phyloP scores from a whole-genome alignment of 139 green algal species.

The Chlorokybus atmophyticus region DNA sequence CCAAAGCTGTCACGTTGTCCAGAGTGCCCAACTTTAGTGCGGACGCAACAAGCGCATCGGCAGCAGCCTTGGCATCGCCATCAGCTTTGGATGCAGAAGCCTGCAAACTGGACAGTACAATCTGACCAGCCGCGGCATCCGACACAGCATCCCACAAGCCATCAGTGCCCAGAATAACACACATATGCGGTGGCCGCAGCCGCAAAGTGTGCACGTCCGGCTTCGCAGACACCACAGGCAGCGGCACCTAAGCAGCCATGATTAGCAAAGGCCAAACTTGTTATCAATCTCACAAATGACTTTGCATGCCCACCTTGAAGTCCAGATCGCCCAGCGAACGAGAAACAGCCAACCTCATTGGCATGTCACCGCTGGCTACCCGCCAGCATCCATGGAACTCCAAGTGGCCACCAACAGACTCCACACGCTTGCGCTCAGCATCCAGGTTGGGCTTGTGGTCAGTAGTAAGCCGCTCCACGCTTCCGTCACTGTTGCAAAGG shows the following conservation, averaged over 20 bases:
- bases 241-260: too few relatives aligned
- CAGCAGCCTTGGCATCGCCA: too few relatives aligned
- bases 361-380: background rate
- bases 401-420: constrained; percentile 7
- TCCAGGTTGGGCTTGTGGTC: constrained; percentile 58
- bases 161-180: too few relatives aligned
- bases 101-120: too few relatives aligned
- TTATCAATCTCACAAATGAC: constrained; percentile 5
- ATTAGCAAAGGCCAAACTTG: constrained; percentile 8
- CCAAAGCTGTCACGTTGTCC: constrained; percentile 24
- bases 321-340: constrained; percentile 73
- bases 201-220: too few relatives aligned
- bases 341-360: constrained; percentile 36
- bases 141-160: too few relatives aligned
- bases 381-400: background rate
- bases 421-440: constrained; percentile 48
- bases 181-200: too few relatives aligned
- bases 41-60: constrained; percentile 10
- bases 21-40: constrained; percentile 10
- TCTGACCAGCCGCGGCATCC: too few relatives aligned
- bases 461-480: constrained; percentile 37
- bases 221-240: too few relatives aligned
- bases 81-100: too few relatives aligned
- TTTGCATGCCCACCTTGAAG: constrained; percentile 46
- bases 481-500: constrained; percentile 2